These are phyloP conservation scores for Solanum habrochaites DNA, from an alignment of 257 asterid species.

Conservation along the genomic window DNA sequence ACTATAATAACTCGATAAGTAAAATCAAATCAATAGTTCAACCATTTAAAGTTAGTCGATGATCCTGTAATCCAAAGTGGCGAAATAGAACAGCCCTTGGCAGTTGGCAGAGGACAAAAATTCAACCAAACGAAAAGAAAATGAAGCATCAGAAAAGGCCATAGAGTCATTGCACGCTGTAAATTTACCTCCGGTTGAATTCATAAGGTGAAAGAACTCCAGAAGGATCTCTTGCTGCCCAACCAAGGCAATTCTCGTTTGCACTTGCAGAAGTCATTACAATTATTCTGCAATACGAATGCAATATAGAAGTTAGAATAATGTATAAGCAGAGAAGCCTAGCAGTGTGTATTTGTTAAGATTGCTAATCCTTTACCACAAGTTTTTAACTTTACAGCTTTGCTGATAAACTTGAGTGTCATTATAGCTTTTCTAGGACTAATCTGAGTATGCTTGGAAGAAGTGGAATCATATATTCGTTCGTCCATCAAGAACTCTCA, in stretches of 20 bases:
- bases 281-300: neutral
- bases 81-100: neutral
- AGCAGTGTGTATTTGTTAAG: neutral
- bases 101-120: neutral
- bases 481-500: neutral
- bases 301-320: neutral
- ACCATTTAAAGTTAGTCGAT: neutral
- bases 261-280: slow-evolving; percentile 22
- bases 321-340: neutral
- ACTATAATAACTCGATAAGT: neutral
- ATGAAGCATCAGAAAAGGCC: neutral
- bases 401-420: neutral
- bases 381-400: neutral
- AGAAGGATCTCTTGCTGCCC: slow-evolving; percentile 84
- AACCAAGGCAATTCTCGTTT: slow-evolving; percentile 47
- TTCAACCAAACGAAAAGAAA: neutral
- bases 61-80: neutral
- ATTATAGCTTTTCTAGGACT: neutral
- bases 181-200: slow-evolving; percentile 57
- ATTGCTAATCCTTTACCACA: neutral
- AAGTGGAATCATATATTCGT: neutral
- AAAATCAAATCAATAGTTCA: neutral
- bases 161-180: neutral
- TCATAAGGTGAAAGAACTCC: slow-evolving; percentile 71
- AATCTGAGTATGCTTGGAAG: neutral